phyloP scores from a whole-genome alignment of 257 asterid genomes.

The Fraxinus anomala region DNA sequence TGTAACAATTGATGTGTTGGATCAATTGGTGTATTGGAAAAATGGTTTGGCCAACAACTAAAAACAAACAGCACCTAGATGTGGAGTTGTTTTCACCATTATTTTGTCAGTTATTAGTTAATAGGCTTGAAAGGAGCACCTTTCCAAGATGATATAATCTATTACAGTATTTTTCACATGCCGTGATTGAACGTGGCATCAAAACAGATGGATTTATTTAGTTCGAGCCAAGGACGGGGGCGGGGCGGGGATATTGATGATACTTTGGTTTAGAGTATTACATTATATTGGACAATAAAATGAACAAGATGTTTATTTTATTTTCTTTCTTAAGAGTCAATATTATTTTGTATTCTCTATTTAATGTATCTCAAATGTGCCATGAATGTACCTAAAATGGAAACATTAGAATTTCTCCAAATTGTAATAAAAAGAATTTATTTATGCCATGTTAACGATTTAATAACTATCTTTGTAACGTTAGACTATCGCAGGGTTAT shows the following conservation, averaged over 20 bases:
- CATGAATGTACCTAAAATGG: background rate
- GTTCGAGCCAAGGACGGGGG: too few species aligned
- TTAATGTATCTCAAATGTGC: background rate
- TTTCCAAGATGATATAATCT: background rate
- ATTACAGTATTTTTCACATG: background rate
- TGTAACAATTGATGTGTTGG: conserved; percentile 23
- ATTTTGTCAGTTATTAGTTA: conserved; percentile 12
- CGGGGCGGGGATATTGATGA: too few species aligned
- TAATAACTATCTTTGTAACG: background rate
- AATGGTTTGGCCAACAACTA: conserved; percentile 67
- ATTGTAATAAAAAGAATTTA: background rate
- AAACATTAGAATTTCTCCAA: background rate
- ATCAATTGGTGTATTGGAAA: conserved; percentile 12
- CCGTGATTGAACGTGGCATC: too few species aligned
- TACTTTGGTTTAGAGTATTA: background rate
- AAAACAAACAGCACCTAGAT: conserved; percentile 33
- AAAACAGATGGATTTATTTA: too few species aligned
- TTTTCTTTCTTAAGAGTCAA: too few species aligned
- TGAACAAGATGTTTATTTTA: background rate
- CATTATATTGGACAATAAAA: background rate
- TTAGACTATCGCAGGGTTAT: too few species aligned
- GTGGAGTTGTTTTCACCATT: conserved; percentile 41
- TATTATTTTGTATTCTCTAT: background rate
- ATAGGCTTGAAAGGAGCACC: conserved; percentile 15
- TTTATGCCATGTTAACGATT: too few species aligned